phyloP scores from a whole-genome alignment of 2,329 filamentous ascomycete genomes.

The Xylariaceae sp. region DNA sequence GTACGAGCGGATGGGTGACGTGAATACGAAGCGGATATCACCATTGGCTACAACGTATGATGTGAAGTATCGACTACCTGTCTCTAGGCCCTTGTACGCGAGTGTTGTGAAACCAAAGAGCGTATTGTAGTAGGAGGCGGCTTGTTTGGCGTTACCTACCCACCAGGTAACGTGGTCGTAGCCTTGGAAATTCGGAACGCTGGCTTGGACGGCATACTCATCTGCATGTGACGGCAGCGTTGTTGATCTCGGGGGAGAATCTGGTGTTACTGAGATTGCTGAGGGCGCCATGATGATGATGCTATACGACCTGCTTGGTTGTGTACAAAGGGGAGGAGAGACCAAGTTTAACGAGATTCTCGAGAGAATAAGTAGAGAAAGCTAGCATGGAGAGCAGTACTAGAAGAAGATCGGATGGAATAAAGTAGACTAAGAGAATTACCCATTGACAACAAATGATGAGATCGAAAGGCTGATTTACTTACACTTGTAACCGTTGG shows the following conservation, averaged over 20 bases:
- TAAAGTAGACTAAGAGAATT: no score
- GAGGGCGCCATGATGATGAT: constrained; percentile 57
- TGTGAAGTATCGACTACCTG: constrained; percentile 73
- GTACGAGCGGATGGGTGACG: constrained; percentile 68
- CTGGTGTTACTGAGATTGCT: constrained; percentile 38
- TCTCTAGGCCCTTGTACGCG: constrained; percentile 86
- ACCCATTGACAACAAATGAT: no score
- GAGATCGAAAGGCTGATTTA: constrained; percentile 12
- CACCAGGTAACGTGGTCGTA: constrained; percentile 96
- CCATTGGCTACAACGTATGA: constrained; percentile 81
- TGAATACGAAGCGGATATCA: constrained; percentile 76
- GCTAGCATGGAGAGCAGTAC: no score
- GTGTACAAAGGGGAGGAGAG: no score
- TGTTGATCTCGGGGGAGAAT: constrained; percentile 40
- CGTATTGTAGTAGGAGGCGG: constrained; percentile 80
- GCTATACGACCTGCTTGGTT: no score
- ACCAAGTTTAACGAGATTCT: no score
- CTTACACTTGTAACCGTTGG: constrained; percentile 27
- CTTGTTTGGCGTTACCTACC: constrained; percentile 95
- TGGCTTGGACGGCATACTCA: constrained; percentile 50
- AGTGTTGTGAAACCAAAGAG: constrained; percentile 81
- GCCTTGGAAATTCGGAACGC: constrained; percentile 62
- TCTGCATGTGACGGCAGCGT: constrained; percentile 39
- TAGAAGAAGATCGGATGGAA: no score
- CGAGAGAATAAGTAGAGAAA: no score